These are phyloP conservation scores for Aspergillus cavernicola DNA, from an alignment of 495 filamentous ascomycete species.

Conservation along the genomic window DNA sequence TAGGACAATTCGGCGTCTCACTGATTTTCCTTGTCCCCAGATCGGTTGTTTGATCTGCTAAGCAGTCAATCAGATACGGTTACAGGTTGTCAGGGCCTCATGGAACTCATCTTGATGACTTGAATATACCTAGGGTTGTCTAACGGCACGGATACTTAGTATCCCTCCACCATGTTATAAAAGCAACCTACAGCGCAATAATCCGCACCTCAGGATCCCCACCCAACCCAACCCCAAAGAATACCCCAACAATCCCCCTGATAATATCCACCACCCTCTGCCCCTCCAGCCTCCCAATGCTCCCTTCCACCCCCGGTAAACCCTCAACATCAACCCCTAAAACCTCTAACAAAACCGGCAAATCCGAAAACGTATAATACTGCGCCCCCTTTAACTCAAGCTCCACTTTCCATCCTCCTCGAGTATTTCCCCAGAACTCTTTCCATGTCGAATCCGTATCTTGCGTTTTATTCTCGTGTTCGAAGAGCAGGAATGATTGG, in stretches of 20 bases:
- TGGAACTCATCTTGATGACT: no score
- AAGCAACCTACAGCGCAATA: no score
- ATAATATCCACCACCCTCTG: neutral
- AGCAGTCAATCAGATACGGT: no score
- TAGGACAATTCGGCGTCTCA: no score
- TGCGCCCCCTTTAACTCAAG: slow-evolving; percentile 19
- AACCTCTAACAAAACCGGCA: neutral
- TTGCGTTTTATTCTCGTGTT: slow-evolving; percentile 17
- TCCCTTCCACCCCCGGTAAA: neutral
- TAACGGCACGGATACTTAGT: no score
- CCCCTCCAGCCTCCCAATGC: neutral
- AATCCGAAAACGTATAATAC: slow-evolving; percentile 29
- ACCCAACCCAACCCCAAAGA: no score
- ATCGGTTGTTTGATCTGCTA: no score
- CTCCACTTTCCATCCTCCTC: slow-evolving; percentile 23
- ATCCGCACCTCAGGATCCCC: no score
- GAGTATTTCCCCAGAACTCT: slow-evolving; percentile 21
- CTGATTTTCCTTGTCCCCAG: no score
- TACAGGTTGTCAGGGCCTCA: no score
- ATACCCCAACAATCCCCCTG: neutral
- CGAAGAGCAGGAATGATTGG: slow-evolving; percentile 31
- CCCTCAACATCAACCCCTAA: neutral
- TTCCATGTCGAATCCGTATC: slow-evolving; percentile 23
- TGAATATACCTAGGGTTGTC: no score
- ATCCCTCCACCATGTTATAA: no score